These are phyloP conservation scores for Salmacisia buchloeana DNA, from an alignment of 1,284 basidiomycete genomes.

Conservation along the genomic window DNA sequence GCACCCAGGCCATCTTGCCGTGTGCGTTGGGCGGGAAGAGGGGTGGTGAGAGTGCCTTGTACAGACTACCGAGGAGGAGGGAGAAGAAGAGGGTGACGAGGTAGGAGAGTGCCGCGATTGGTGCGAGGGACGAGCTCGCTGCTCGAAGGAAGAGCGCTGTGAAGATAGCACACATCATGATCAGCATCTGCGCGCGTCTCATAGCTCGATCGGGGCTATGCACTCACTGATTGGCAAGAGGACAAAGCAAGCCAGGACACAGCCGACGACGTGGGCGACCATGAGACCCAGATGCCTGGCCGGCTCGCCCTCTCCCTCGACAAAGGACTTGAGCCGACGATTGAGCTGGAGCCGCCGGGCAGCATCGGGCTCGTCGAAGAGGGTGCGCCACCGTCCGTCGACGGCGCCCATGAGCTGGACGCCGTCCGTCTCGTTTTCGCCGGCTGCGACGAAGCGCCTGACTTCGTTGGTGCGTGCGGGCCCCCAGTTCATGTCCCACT, in stretches of 20 bases:
- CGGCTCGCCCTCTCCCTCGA: conserved; percentile 21
- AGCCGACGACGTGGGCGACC: conserved; percentile 24
- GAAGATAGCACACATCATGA: neutral
- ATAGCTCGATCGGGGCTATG: neutral
- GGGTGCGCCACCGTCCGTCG: conserved; percentile 38
- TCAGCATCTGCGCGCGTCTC: neutral
- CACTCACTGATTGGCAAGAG: conserved; percentile 30
- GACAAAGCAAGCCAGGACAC: conserved; percentile 38
- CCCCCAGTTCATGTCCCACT: conserved; percentile 43
- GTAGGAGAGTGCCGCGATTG: conserved; percentile 32
- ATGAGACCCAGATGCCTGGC: conserved; percentile 25
- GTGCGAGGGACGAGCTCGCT: conserved; percentile 33
- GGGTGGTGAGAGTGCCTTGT: conserved; percentile 38
- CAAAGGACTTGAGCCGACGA: conserved; percentile 19
- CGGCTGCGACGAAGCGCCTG: conserved; percentile 23
- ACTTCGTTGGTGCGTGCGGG: conserved; percentile 25
- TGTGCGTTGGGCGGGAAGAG: conserved; percentile 41
- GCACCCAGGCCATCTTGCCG: conserved; percentile 30
- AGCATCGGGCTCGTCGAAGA: conserved; percentile 28
- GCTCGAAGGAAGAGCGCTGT: conserved; percentile 32
- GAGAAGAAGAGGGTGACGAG: conserved; percentile 24
- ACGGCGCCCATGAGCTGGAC: conserved; percentile 34
- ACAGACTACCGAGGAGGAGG: conserved; percentile 32
- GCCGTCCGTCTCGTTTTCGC: conserved; percentile 21
- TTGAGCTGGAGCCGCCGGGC: neutral